These are phyloP conservation scores for Phytophthora sojae DNA, from an alignment of 352 stramenopile species.

Conservation along the genomic window DNA sequence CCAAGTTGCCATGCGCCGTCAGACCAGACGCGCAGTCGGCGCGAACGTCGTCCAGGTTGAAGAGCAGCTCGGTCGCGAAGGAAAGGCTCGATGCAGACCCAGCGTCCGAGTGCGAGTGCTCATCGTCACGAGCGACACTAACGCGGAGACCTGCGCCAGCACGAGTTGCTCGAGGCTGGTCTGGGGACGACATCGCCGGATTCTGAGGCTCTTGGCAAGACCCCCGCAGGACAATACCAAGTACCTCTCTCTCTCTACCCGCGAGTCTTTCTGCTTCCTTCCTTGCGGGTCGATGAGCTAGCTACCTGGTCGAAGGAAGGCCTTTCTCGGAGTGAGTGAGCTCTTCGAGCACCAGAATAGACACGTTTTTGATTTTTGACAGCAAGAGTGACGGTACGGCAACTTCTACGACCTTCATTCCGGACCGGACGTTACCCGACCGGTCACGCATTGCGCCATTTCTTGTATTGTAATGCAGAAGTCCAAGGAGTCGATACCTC, in stretches of 20 bases:
- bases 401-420: conserved; percentile 37
- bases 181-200: neutral
- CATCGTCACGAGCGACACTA: neutral
- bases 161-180: neutral
- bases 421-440: conserved; percentile 21
- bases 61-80: conserved; percentile 83
- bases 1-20: conserved; percentile 59
- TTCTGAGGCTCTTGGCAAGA: neutral
- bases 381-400: conserved; percentile 18
- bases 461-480: conserved; percentile 20
- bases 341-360: conserved; percentile 25
- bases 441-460: conserved; percentile 8
- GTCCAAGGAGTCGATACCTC: conserved; percentile 5
- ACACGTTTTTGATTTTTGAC: neutral
- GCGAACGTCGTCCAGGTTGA: conserved; percentile 77
- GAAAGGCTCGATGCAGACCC: conserved; percentile 15
- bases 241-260: too few species aligned
- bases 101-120: neutral
- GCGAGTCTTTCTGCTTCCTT: neutral
- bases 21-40: conserved; percentile 52
- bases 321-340: conserved; percentile 23
- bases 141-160: neutral
- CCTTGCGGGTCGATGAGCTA: neutral
- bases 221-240: neutral
- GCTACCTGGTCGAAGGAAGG: neutral